These are phyloP conservation scores for Quercus engelmannii DNA, from an alignment of 306 rosid species.

Conservation along the genomic window DNA sequence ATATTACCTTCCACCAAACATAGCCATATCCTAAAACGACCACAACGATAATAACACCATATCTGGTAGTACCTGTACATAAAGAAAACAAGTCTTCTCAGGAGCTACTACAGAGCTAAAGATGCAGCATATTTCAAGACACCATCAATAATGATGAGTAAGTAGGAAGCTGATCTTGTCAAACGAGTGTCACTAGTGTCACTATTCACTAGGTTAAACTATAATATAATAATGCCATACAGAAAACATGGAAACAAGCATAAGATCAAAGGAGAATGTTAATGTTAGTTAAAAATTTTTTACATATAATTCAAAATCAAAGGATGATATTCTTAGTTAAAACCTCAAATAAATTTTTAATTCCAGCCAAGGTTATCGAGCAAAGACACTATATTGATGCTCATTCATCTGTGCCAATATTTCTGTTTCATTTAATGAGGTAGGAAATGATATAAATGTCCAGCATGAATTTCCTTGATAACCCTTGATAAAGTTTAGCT, in stretches of 20 bases:
- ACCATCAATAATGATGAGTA: not conserved
- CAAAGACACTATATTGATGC: not conserved
- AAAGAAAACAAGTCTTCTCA: constrained; percentile 20
- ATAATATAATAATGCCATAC: not conserved
- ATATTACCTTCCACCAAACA: constrained; percentile 88
- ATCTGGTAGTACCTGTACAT: constrained; percentile 60
- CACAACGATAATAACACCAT: constrained; percentile 59
- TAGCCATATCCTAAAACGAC: constrained; percentile 80
- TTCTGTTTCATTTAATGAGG: not conserved
- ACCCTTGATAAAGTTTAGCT: not conserved
- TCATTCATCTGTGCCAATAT: not conserved
- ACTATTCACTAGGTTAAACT: not conserved
- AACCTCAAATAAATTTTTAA: not conserved
- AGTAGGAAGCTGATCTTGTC: not conserved
- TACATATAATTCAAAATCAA: too few relatives aligned
- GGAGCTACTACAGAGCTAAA: not conserved
- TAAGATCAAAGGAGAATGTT: constrained; percentile 5
- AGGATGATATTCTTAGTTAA: not conserved
- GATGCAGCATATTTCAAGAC: not conserved
- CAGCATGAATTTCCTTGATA: not conserved
- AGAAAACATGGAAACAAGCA: constrained; percentile 7
- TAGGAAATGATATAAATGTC: not conserved
- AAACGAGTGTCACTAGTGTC: not conserved
- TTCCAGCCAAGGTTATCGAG: not conserved
- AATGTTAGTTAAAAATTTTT: not conserved